phyloP scores from a whole-genome alignment of 257 asterid genomes.

The Echites panduratus region DNA sequence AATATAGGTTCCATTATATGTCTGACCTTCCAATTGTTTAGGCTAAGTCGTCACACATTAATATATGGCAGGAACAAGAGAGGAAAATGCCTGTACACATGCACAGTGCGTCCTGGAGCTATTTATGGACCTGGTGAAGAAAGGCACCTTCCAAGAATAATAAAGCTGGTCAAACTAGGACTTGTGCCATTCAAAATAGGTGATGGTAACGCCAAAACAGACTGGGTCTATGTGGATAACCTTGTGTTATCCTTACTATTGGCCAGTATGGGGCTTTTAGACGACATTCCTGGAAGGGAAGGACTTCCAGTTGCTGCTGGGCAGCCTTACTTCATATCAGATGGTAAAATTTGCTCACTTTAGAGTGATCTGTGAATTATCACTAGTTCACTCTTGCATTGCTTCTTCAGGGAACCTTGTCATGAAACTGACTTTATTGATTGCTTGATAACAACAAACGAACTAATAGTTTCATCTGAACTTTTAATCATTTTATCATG shows the following conservation, averaged over 20 bases:
- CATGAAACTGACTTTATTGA: neutral
- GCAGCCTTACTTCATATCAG: slow-evolving; percentile 90
- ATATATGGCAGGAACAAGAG: slow-evolving; percentile 38
- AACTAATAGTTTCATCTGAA: slow-evolving; percentile 2
- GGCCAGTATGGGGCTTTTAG: slow-evolving; percentile 98
- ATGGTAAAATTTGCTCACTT: slow-evolving; percentile 44
- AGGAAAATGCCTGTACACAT: slow-evolving; percentile 63
- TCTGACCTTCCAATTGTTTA: neutral
- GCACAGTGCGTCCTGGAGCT: slow-evolving; percentile 97
- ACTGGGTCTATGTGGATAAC: slow-evolving; percentile 89
- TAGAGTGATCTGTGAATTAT: neutral
- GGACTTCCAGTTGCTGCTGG: slow-evolving; percentile 88
- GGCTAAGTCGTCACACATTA: neutral
- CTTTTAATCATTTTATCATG: slow-evolving; percentile 13
- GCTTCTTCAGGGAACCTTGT: neutral
- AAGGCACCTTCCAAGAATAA: slow-evolving; percentile 85
- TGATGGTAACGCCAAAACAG: slow-evolving; percentile 53
- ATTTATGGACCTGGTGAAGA: slow-evolving; percentile 98
- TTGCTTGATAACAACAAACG: neutral
- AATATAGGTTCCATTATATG: neutral
- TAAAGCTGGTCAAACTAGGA: slow-evolving; percentile 69
- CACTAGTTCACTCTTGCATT: neutral
- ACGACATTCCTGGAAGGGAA: slow-evolving; percentile 76
- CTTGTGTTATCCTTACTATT: slow-evolving; percentile 70
- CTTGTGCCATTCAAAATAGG: slow-evolving; percentile 80